Conservation (phyloP, 371 early-diverging fungal genomes). For the Mucor racemosus region DNA sequence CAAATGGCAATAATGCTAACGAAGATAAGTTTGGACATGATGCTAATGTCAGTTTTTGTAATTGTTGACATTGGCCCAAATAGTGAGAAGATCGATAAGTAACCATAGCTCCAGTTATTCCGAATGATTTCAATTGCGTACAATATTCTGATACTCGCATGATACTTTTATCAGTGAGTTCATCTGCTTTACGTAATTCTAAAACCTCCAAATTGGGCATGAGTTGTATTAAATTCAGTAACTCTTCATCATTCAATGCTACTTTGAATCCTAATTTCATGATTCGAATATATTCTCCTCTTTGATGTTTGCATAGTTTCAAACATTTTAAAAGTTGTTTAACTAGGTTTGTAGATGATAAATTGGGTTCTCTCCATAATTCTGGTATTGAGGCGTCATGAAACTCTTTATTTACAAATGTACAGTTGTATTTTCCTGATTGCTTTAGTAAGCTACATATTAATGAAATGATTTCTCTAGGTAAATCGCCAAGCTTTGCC, state of each 20-base stretch:
- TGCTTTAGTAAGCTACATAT: constrained; percentile 31
- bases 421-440: constrained; percentile 27
- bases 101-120: constrained; percentile 30
- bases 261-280: constrained; percentile 22
- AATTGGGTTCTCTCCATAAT: constrained; percentile 30
- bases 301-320: constrained; percentile 19
- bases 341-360: constrained; percentile 4
- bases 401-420: constrained; percentile 28
- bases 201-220: constrained; percentile 45
- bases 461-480: constrained; percentile 29
- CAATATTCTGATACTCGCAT: constrained; percentile 32
- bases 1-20: constrained; percentile 42
- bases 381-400: constrained; percentile 31
- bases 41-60: constrained; percentile 35
- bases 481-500: constrained; percentile 25
- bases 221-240: constrained; percentile 25
- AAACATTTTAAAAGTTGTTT: constrained; percentile 27
- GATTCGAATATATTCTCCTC: constrained; percentile 26
- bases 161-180: constrained; percentile 46
- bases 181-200: constrained; percentile 28
- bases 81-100: constrained; percentile 48
- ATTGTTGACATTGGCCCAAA: constrained; percentile 31
- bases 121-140: constrained; percentile 31
- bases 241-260: constrained; percentile 31
- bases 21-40: constrained; percentile 34